A percentile compares a stretch with the other conserved stretches of the same genome.
Conservation (phyloP, 176 grass and related monocot species). For the Saccharum officinarum region DNA sequence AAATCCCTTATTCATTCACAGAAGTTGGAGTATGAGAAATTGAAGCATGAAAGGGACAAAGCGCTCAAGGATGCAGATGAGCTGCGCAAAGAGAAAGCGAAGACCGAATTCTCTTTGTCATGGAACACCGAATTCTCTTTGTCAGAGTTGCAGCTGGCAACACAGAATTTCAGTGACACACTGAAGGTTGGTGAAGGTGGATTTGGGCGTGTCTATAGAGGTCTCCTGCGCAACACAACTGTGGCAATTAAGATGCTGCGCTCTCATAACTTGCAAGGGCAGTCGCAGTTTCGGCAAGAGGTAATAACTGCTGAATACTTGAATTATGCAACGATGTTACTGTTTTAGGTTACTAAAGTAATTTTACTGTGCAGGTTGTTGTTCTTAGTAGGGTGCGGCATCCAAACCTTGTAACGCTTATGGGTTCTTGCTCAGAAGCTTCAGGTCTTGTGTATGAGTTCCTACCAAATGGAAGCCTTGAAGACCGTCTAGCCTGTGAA, state of each 20-base stretch:
- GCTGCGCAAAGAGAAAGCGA: conserved; percentile 31
- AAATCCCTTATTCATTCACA: conserved; percentile 39
- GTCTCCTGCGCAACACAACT: conserved; percentile 50
- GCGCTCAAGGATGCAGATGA: conserved; percentile 49
- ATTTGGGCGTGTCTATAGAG: conserved; percentile 72
- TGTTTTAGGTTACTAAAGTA: neutral
- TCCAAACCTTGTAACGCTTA: conserved; percentile 76
- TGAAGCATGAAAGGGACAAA: conserved; percentile 50
- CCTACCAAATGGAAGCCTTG: conserved; percentile 78
- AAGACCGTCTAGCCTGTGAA: conserved; percentile 49
- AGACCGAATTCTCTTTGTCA: neutral
- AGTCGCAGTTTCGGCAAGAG: conserved; percentile 73
- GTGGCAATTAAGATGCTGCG: conserved; percentile 79
- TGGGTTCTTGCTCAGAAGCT: conserved; percentile 68
- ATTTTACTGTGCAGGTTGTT: conserved; percentile 46
- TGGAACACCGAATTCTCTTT: conserved; percentile 63
- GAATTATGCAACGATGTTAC: neutral
- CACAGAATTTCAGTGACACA: conserved; percentile 60
- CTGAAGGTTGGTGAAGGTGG: conserved; percentile 75
- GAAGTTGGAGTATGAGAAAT: conserved; percentile 25
- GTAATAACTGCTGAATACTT: conserved; percentile 23
- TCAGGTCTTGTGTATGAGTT: conserved; percentile 73
- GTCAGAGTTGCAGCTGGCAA: conserved; percentile 69
- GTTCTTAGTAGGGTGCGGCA: conserved; percentile 76
- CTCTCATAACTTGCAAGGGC: conserved; percentile 55